These are phyloP conservation scores for Crucibulum laeve DNA, from an alignment of 768 basidiomycete genomes.

Conservation along the genomic window DNA sequence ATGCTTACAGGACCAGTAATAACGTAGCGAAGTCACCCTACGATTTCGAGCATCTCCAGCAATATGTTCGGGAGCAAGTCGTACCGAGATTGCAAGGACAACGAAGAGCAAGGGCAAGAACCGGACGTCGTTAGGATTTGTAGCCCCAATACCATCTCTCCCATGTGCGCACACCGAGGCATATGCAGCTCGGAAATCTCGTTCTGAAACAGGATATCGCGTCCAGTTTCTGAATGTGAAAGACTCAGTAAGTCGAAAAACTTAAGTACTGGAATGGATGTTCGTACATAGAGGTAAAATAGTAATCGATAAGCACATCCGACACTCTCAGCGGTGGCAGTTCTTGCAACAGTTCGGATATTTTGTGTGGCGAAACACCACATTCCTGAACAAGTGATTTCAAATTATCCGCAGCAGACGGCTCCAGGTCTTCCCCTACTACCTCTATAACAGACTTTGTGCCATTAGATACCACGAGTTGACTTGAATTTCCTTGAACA, in stretches of 20 bases:
- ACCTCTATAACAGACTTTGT: conserved; percentile 12
- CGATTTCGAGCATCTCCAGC: conserved; percentile 74
- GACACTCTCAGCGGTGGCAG: conserved; percentile 75
- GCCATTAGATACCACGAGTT: conserved; percentile 2
- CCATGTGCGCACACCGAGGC: conserved; percentile 59
- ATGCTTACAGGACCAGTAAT: conserved; percentile 92
- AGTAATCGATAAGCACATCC: conserved; percentile 79
- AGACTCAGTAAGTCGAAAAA: conserved; percentile 4
- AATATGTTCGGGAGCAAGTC: conserved; percentile 82
- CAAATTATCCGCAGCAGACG: conserved; percentile 74
- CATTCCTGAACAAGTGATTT: conserved; percentile 88
- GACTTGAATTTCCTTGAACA: conserved; percentile 20
- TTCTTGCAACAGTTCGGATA: conserved; percentile 85
- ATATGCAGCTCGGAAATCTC: conserved; percentile 73
- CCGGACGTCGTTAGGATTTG: conserved; percentile 73
- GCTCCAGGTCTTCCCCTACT: conserved; percentile 42
- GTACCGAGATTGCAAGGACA: conserved; percentile 81
- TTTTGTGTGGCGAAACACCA: conserved; percentile 86
- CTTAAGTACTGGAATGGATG: background rate
- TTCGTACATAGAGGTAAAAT: conserved; percentile 68
- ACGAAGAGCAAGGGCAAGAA: conserved; percentile 93
- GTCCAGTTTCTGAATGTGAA: conserved; percentile 74
- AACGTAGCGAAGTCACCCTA: conserved; percentile 78
- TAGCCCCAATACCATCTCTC: conserved; percentile 50
- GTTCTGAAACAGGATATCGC: conserved; percentile 86